Conservation (phyloP, 2,329 filamentous ascomycete species). For the Pyrenochaeta sp. region DNA sequence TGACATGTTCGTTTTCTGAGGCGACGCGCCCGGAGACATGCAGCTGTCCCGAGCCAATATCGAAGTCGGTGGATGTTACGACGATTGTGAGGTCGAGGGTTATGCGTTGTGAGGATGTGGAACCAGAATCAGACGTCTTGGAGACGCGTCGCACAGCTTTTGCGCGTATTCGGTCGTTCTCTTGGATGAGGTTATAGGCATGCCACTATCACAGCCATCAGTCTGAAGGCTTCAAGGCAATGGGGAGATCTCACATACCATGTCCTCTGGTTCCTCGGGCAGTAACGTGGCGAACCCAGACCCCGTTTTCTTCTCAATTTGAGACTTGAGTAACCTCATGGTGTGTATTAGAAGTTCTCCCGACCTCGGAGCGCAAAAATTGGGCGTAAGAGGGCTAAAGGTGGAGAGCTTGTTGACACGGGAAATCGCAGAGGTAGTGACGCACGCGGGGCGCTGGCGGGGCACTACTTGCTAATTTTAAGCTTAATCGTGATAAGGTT, state of each 20-base stretch:
- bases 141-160: constrained; percentile 72
- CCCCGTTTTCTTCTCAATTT: constrained; percentile 70
- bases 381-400: neutral
- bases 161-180: constrained; percentile 70
- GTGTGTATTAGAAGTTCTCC: neutral
- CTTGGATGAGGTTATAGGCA: constrained; percentile 75
- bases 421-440: constrained; percentile 10
- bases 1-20: constrained; percentile 72
- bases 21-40: constrained; percentile 73
- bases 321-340: constrained; percentile 74
- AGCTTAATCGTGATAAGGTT: constrained; percentile 12
- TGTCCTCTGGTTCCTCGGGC: constrained; percentile 78
- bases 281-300: constrained; percentile 71
- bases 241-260: constrained; percentile 58
- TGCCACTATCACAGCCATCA: constrained; percentile 65
- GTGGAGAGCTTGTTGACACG: neutral
- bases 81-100: constrained; percentile 71
- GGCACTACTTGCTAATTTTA: neutral
- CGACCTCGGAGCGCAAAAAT: neutral
- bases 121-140: constrained; percentile 68
- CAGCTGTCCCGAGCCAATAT: constrained; percentile 71
- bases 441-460: constrained; percentile 19
- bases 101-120: constrained; percentile 69
- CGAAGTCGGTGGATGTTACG: constrained; percentile 74
- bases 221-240: neutral